phyloP scores from a whole-genome alignment of 1,284 basidiomycete genomes.

The Trametes pubescens region DNA sequence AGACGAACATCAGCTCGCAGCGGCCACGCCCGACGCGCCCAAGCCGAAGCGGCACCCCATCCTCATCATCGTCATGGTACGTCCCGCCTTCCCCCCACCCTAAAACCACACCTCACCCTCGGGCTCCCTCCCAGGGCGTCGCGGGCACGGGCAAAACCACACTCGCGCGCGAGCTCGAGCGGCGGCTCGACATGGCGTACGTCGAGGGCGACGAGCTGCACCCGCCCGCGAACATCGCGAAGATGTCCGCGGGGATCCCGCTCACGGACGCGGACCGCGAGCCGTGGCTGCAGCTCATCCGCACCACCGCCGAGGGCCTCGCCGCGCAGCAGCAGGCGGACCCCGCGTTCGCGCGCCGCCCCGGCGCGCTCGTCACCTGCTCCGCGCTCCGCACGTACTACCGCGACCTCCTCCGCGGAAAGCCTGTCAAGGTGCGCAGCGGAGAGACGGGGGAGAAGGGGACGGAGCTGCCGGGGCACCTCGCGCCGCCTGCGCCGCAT shows the following conservation, averaged over 20 bases:
- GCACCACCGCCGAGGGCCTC: slow-evolving; percentile 66
- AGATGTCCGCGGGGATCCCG: slow-evolving; percentile 87
- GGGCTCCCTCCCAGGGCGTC: slow-evolving; percentile 66
- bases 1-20: slow-evolving; percentile 23
- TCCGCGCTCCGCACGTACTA: slow-evolving; percentile 88
- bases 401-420: slow-evolving; percentile 82
- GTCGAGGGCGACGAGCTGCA: slow-evolving; percentile 94
- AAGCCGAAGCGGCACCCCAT: slow-evolving; percentile 37
- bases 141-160: slow-evolving; percentile 92
- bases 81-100: slow-evolving; percentile 26
- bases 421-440: slow-evolving; percentile 30
- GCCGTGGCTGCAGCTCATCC: slow-evolving; percentile 86
- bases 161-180: slow-evolving; percentile 73
- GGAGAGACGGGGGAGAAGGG: slow-evolving; percentile 20
- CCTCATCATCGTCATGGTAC: slow-evolving; percentile 59
- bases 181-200: slow-evolving; percentile 73
- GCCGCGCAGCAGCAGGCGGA: slow-evolving; percentile 36
- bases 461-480: slow-evolving; percentile 35
- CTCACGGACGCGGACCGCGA: slow-evolving; percentile 85
- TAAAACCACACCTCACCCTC: background rate
- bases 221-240: slow-evolving; percentile 82
- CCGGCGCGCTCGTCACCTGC: slow-evolving; percentile 83
- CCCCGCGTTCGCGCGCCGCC: slow-evolving; percentile 19
- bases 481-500: slow-evolving; percentile 39
- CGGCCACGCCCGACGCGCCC: slow-evolving; percentile 16